Base-by-base conservation (phyloP, 768 basidiomycete species). In the Roridomyces roridus region DNA sequence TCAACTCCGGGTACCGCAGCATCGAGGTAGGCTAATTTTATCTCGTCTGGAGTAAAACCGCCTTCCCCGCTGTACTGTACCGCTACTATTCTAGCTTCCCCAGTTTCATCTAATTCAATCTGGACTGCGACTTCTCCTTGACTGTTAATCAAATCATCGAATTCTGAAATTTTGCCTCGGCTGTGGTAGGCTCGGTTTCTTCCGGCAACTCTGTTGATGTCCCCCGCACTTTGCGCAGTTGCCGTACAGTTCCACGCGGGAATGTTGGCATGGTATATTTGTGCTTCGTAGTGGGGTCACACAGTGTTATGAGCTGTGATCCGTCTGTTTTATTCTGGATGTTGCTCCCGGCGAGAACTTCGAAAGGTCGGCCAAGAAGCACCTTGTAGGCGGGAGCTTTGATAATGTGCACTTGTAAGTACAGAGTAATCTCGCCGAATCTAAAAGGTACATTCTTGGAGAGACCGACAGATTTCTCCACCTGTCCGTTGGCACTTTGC, bases 371-470 rank as follows among this genome's bases (percentile, higher is more conserved):
- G 0, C 59, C 48, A 0, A 55, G 17, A 0, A 56, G 24, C 0
- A 60, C 25, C 23, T 55, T 41, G 26, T 60, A 60, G 4, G 59
- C 59, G 4, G 59, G 53, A 4, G 34, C 40, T 14, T 26, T 18
- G 4, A 59, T 41, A 1, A 62, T 20, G 9, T 62, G 60, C 0
- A 62, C 57, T 54, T 62, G 56, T 10, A 62, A 26, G 29, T 51
- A 58, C 12, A 50, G 18, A 3, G 45, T 42, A 2, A 57, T 4
- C 0, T 57, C 48, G 0, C 56, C 56, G 24, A 62, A 48, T 1
- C 46, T 35, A 15, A 62, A 62, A 1, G 60, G 36, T 18, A 53
- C 51, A 26, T 62, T 51, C 34, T 36, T 46, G 1, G 60, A 36
- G 28, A 57, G 12, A 0, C 60, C 60, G 4, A 54, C 34, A 0